phyloP scores from a whole-genome alignment of 2,329 filamentous ascomycete genomes.

The Arthrobotrys entomopaga region DNA sequence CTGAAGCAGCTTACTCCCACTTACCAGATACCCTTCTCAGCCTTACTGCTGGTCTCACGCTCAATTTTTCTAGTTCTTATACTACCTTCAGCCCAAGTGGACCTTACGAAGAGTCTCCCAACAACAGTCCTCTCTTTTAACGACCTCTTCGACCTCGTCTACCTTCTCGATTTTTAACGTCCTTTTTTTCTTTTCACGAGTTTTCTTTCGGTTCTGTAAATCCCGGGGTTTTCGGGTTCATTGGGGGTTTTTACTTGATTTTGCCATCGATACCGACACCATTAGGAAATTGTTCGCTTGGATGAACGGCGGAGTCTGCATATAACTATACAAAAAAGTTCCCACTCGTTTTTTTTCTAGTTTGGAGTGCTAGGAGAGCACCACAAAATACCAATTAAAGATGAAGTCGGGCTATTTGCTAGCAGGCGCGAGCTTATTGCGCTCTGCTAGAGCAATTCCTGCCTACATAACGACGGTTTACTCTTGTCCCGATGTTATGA shows the following conservation, averaged over 20 bases:
- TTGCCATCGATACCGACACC: conserved; percentile 47
- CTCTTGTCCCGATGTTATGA: conserved; percentile 48
- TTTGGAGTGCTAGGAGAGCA: conserved; percentile 44
- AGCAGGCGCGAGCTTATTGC: conserved; percentile 49
- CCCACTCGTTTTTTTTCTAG: conserved; percentile 33
- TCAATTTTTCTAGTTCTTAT: conserved; percentile 49
- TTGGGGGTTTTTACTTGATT: conserved; percentile 47
- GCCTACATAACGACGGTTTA: conserved; percentile 52
- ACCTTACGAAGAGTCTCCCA: conserved; percentile 43
- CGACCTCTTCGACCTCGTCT: conserved; percentile 34
- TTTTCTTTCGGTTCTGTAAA: conserved; percentile 54
- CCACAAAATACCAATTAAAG: conserved; percentile 24
- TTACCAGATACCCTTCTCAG: conserved; percentile 45
- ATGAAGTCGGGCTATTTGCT: conserved; percentile 51
- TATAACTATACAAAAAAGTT: conserved; percentile 38
- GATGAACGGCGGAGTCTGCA: conserved; percentile 20
- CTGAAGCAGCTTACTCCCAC: conserved; percentile 51
- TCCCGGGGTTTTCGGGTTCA: conserved; percentile 54
- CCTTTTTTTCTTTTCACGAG: conserved; percentile 50
- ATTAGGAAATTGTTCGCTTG: conserved; percentile 31
- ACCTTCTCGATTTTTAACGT: conserved; percentile 29
- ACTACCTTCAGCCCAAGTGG: conserved; percentile 55
- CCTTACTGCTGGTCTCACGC: conserved; percentile 52
- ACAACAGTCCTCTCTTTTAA: conserved; percentile 53
- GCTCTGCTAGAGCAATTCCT: conserved; percentile 42